A percentile compares a stretch with the other conserved stretches of the same genome.
Evolutionary conservation across 129 eudicot species (phyloP).

Genomic region (Apium graveolens): DNA sequence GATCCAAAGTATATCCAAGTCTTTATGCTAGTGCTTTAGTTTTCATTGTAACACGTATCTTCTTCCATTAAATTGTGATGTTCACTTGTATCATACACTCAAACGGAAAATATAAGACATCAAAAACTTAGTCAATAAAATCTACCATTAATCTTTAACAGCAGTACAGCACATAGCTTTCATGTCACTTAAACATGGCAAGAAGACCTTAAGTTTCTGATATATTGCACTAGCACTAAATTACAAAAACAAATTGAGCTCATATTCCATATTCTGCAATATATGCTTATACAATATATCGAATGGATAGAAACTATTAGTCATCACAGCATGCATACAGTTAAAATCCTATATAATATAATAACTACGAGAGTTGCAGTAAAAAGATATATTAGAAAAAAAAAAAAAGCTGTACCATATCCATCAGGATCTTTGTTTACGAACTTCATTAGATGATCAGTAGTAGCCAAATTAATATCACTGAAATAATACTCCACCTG

Average conservation of each 20-base stretch:
- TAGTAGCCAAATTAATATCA: constrained; percentile 93
- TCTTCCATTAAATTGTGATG: neutral
- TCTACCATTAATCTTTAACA: too few relatives aligned
- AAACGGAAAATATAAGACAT: neutral
- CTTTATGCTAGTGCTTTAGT: neutral
- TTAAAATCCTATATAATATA: neutral
- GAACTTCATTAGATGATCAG: constrained; percentile 75
- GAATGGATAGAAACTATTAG: neutral
- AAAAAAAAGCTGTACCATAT: constrained; percentile 44
- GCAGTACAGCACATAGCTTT: neutral
- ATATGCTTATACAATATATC: neutral
- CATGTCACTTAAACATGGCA: neutral
- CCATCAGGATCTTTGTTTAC: constrained; percentile 88
- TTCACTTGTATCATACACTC: neutral
- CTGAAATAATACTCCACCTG: constrained; percentile 99
- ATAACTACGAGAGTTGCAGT: neutral
- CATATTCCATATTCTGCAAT: neutral
- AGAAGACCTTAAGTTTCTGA: neutral
- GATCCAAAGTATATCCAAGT: neutral
- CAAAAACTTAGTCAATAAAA: too few relatives aligned
- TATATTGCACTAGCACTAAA: neutral
- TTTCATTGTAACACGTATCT: neutral
- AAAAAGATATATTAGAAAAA: neutral
- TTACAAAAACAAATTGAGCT: neutral
- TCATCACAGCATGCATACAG: neutral